phyloP scores from a whole-genome alignment of 495 filamentous ascomycete species.

The Daldinia grandis region DNA sequence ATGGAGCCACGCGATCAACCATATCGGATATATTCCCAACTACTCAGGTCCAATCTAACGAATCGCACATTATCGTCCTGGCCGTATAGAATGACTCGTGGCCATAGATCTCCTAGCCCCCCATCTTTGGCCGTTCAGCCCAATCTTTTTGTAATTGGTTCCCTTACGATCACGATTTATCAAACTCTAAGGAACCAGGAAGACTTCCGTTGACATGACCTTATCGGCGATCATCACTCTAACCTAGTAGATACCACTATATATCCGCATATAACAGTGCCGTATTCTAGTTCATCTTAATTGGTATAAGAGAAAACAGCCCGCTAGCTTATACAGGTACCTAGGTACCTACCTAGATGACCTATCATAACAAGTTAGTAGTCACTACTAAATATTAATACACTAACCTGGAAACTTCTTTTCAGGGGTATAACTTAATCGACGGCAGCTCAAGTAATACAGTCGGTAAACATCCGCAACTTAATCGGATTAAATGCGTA shows the following conservation, averaged over 20 bases:
- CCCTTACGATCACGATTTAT: background rate
- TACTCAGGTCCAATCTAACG: conserved; percentile 5
- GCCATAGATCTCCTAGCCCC: conserved; percentile 8
- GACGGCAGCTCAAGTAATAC: background rate
- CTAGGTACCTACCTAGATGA: no score
- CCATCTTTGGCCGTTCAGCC: background rate
- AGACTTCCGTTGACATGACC: background rate
- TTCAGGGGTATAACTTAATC: background rate
- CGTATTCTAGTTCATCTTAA: conserved; percentile 11
- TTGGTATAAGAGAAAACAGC: conserved; percentile 8
- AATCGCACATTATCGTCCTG: background rate
- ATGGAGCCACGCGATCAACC: conserved; percentile 13
- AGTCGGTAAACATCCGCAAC: conserved; percentile 24
- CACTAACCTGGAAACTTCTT: background rate
- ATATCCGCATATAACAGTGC: background rate
- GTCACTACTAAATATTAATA: background rate
- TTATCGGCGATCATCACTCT: background rate
- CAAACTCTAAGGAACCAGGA: background rate
- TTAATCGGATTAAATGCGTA: conserved; percentile 22
- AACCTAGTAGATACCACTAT: background rate
- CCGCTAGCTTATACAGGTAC: background rate
- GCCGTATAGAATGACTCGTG: conserved; percentile 8
- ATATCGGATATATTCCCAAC: background rate
- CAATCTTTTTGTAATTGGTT: background rate
- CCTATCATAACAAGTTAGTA: background rate